These are phyloP conservation scores for Berkeleyomyces basicola DNA, from an alignment of 2,329 filamentous ascomycete species.

Conservation along the genomic window DNA sequence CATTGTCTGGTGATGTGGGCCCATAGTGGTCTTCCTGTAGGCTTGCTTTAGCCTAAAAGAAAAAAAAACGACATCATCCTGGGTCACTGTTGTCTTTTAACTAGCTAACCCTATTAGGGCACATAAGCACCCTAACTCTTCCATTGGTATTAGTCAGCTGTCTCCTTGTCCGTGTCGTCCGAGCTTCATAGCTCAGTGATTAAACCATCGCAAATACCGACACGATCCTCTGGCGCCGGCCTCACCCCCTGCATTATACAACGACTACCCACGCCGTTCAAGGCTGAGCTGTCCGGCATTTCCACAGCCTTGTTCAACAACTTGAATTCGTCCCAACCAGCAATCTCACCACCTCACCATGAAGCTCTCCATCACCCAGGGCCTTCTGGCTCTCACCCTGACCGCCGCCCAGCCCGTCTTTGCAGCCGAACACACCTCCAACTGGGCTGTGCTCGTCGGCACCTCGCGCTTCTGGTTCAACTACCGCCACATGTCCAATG, in stretches of 20 bases:
- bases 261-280: too few relatives aligned
- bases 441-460: constrained; percentile 97
- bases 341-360: neutral
- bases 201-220: too few relatives aligned
- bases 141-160: too few relatives aligned
- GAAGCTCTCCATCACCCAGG: constrained; percentile 29
- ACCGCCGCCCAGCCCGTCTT: constrained; percentile 23
- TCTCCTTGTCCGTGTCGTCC: too few relatives aligned
- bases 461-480: constrained; percentile 99
- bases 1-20: neutral
- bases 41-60: neutral
- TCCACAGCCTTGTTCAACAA: neutral
- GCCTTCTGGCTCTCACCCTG: constrained; percentile 27
- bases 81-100: too few relatives aligned
- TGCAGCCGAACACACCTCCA: constrained; percentile 74
- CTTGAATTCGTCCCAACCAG: neutral
- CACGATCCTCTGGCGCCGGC: too few relatives aligned
- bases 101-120: too few relatives aligned
- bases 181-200: too few relatives aligned
- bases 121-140: too few relatives aligned
- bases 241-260: too few relatives aligned
- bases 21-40: neutral
- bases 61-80: too few relatives aligned
- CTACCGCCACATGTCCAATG: constrained; percentile 95
- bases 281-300: neutral